Conservation (phyloP, 352 stramenopile species). For the Globisporangium middletonii region DNA sequence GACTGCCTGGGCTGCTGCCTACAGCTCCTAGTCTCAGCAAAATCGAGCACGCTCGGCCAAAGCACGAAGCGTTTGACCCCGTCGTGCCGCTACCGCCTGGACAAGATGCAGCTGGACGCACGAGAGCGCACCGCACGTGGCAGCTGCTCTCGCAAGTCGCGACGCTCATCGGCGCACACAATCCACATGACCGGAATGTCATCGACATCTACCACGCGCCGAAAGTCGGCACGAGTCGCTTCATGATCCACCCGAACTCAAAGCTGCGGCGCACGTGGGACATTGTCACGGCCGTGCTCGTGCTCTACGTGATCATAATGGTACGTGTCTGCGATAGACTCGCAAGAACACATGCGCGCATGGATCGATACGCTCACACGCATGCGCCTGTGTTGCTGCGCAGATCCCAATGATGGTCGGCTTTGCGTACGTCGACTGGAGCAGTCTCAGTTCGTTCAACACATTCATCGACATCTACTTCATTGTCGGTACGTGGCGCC, state of each 20-base stretch:
- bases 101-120: not conserved
- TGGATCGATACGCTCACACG: too few species aligned
- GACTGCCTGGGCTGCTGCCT: not conserved
- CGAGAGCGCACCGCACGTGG: constrained; percentile 14
- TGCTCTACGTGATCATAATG: constrained; percentile 75
- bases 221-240: constrained; percentile 41
- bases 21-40: constrained; percentile 5
- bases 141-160: constrained; percentile 20
- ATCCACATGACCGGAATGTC: constrained; percentile 25
- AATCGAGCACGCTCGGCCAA: constrained; percentile 6
- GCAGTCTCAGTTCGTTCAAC: constrained; percentile 36
- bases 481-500: constrained; percentile 26
- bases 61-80: constrained; percentile 4
- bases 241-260: constrained; percentile 81
- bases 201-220: constrained; percentile 81
- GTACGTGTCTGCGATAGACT: constrained; percentile 14
- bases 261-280: constrained; percentile 71
- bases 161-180: constrained; percentile 21
- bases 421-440: constrained; percentile 69
- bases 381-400: not conserved
- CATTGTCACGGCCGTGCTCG: constrained; percentile 51
- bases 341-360: not conserved
- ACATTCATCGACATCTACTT: constrained; percentile 82
- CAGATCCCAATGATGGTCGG: constrained; percentile 52
- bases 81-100: not conserved